A percentile compares a stretch with the other conserved stretches of the same genome.
These are phyloP conservation scores for Xylariales sp. DNA, from an alignment of 2,329 filamentous ascomycete species.

Conservation along the genomic window DNA sequence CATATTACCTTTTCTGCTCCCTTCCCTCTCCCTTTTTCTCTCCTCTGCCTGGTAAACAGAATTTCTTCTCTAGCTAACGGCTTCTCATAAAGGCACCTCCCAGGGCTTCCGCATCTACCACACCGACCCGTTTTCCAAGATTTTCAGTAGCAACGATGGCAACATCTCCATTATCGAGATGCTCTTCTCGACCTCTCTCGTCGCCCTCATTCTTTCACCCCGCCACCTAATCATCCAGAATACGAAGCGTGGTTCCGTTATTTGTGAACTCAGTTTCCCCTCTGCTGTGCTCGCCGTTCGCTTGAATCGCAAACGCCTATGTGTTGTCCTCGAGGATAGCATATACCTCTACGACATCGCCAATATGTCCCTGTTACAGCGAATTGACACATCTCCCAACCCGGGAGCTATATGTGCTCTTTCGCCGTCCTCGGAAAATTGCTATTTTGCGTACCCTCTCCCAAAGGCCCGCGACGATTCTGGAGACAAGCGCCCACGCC, in stretches of 20 bases:
- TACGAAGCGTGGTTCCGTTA: conserved; percentile 85
- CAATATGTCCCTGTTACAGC: conserved; percentile 95
- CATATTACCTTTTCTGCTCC: neutral
- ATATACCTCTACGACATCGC: conserved; percentile 99
- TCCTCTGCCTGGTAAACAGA: neutral
- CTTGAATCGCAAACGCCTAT: conserved; percentile 91
- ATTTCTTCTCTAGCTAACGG: conserved; percentile 4
- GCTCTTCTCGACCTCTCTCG: conserved; percentile 97
- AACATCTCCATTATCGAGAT: conserved; percentile 98
- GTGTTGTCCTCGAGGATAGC: conserved; percentile 93
- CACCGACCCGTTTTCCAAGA: conserved; percentile 94
- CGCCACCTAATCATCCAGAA: conserved; percentile 95
- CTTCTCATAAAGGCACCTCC: conserved; percentile 74
- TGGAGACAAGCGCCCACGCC: conserved; percentile 72
- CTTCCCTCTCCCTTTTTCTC: neutral
- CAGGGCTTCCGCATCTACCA: conserved; percentile 97
- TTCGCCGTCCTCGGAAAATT: conserved; percentile 94
- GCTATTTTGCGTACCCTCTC: conserved; percentile 93
- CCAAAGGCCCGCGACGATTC: conserved; percentile 76
- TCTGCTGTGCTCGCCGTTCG: conserved; percentile 95
- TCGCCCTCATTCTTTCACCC: conserved; percentile 91
- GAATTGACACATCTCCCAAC: conserved; percentile 94
- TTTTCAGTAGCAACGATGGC: conserved; percentile 92
- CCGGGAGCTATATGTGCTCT: conserved; percentile 90
- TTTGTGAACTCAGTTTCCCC: conserved; percentile 98